Base-by-base conservation (phyloP, 2,329 filamentous ascomycete genomes). In the Trichoderma guizhouense region DNA sequence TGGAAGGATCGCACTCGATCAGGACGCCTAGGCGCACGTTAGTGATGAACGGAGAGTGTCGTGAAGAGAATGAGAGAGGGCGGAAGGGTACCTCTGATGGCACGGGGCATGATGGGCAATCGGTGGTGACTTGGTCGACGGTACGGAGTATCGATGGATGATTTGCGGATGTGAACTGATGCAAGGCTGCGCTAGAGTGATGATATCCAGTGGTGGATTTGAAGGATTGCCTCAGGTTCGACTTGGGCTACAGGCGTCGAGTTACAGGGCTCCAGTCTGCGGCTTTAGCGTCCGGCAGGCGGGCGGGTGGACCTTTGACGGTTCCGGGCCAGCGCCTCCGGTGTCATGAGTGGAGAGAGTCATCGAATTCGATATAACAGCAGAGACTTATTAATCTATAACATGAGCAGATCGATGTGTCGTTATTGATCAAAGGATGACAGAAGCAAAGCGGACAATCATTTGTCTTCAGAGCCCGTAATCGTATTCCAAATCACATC, bases 1-100 rank as follows among this genome's bases (percentile, higher is more conserved):
- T 94, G 58, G 92, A 93, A n/a, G 93, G 91, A 79, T 95, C 93
- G 82, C 92, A 94, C 81, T 94, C 89, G 81, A 95, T 90, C 74
- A 95, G 87, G 32, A 93, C 90, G 74, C 92, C 92, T 89, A 66
- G 24, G 71, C 11, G 26, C 24, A 55, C 70, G 28, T 43, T 61
- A 58, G 74, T 74, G 15, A 18, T n/a, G 21, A 30, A 26, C 2
- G 11, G n/a, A 24, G 21, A 12, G n/a, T 32, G 9, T 14, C 7
- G 9, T 9, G 6, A 7, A 72, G n/a, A 68, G 71, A 34, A 51
- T 0, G 11, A 9, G 8, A 39, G 15, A 34, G n/a, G 12, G n/a
- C 0, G 7, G 2, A 3, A 9, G 1, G 7, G 5, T 30, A 88
- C 87, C 87, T 85, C 85, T 83, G 55, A 88, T 86, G 72, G 87